phyloP scores from a whole-genome alignment of 805 yeast genomes.

The Suhomyces faveliae region DNA sequence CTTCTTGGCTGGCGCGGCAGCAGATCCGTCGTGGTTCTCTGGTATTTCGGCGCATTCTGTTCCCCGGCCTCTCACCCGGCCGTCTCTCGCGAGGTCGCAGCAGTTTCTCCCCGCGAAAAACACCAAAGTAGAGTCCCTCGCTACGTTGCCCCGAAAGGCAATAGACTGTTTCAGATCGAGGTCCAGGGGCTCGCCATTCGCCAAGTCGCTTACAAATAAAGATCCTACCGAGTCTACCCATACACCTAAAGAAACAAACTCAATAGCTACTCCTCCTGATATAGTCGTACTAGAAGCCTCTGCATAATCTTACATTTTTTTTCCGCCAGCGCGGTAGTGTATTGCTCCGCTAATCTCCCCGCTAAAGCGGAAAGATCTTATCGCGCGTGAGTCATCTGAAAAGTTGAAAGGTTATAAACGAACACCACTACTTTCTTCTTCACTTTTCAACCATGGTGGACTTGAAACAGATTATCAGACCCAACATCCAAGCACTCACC shows the following conservation, averaged over 20 bases:
- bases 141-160: not conserved
- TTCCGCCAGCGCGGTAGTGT: not conserved
- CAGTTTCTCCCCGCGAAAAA: not conserved
- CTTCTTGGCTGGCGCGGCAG: not conserved
- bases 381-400: not conserved
- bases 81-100: too few species aligned
- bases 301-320: not conserved
- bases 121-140: not conserved
- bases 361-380: not conserved
- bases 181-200: not conserved
- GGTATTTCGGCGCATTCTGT: too few species aligned
- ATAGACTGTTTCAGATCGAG: not conserved
- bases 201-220: not conserved
- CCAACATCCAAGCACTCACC: conserved; percentile 76
- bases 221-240: too few species aligned
- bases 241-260: too few species aligned
- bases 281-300: not conserved
- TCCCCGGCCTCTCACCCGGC: too few species aligned
- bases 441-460: conserved; percentile 42
- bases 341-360: not conserved
- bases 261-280: not conserved
- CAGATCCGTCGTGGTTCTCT: not conserved
- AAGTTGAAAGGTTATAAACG: not conserved
- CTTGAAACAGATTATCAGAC: conserved; percentile 65
- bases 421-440: not conserved